Base-by-base conservation (phyloP, 805 yeast species). In the Hanseniaspora hatyaiensis region DNA sequence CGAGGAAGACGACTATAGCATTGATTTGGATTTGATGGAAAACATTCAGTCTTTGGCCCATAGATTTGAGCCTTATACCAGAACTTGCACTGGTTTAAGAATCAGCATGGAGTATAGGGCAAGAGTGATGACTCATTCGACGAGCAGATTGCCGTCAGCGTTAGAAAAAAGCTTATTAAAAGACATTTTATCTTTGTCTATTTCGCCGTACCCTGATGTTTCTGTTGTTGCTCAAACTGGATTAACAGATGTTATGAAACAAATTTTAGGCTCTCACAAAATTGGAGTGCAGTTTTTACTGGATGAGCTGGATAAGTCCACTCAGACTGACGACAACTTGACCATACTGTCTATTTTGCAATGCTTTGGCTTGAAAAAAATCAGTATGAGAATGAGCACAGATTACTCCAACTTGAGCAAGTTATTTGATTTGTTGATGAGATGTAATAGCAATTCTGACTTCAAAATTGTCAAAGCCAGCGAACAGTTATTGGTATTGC, bases 11-110 rank as follows among this genome's bases (percentile, higher is more conserved):
- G 73, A 65, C 26, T 60, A 78, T 4, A 65, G 66, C 31, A 67
- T 80, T 29, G 75, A 75, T 40, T 74, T 77, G 50, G 68, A 71
- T 0, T 77, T 73, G 56, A 67, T 80, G 47, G 73, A 73, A 38
- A 71, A 72, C 32, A 66, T 77, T 8, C 88, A 82, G 56, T 68
- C 74, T n/a, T 64, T 83, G 4, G 73, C 80, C 4, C 77, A 82
- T 37, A 61, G 76, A 18, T 65, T 76, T 5, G 78, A 80, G 51
- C 84, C 87, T 1, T 80, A 70, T 53, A 87, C 97, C 0, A 76
- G 96, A 57, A 71, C 84, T 0, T 72, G 82, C 1, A 59, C 86
- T n/a, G 94, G 83, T 2, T 75, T 83, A 0, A 71, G 94, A 47
- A 68, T 86, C 12, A 82, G 78, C 47, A 66, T 78, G 13, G 82